Evolutionary conservation across 345 rosid species (phyloP).

Genomic region (Citrus unshiu): DNA sequence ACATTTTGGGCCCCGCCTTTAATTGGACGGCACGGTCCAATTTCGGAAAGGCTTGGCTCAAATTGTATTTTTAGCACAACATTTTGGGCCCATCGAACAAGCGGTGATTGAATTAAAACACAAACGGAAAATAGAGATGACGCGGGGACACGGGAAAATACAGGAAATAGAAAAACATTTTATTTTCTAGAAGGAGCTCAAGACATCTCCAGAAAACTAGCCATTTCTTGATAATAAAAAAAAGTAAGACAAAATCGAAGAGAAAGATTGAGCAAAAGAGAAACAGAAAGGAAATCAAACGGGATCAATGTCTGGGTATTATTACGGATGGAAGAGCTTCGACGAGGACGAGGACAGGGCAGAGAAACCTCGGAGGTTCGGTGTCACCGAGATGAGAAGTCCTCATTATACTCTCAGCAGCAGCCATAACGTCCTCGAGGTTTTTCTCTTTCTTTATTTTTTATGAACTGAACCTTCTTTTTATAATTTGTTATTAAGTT

Average conservation of each 20-base stretch:
- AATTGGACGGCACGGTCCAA: background rate
- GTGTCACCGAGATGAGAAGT: constrained; percentile 88
- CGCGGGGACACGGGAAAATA: background rate
- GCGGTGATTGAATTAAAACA: too few species aligned
- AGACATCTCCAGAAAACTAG: constrained; percentile 13
- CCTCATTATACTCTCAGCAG: constrained; percentile 55
- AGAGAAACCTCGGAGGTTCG: constrained; percentile 84
- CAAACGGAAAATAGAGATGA: background rate
- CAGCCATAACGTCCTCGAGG: constrained; percentile 65
- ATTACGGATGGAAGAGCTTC: constrained; percentile 69
- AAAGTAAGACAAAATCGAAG: background rate
- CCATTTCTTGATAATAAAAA: background rate
- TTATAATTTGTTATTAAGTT: background rate
- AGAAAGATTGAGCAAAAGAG: background rate
- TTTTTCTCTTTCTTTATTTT: background rate
- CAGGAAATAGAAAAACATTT: background rate
- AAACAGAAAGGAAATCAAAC: background rate
- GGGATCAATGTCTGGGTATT: constrained; percentile 37
- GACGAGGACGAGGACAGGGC: constrained; percentile 82
- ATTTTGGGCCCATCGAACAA: too few species aligned
- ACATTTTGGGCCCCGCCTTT: background rate
- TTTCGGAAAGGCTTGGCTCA: background rate
- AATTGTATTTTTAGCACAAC: too few species aligned
- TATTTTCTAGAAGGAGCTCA: constrained; percentile 46
- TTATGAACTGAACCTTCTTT: background rate